phyloP scores from a whole-genome alignment of 352 stramenopile species.

The Pythium pyrilobum region DNA sequence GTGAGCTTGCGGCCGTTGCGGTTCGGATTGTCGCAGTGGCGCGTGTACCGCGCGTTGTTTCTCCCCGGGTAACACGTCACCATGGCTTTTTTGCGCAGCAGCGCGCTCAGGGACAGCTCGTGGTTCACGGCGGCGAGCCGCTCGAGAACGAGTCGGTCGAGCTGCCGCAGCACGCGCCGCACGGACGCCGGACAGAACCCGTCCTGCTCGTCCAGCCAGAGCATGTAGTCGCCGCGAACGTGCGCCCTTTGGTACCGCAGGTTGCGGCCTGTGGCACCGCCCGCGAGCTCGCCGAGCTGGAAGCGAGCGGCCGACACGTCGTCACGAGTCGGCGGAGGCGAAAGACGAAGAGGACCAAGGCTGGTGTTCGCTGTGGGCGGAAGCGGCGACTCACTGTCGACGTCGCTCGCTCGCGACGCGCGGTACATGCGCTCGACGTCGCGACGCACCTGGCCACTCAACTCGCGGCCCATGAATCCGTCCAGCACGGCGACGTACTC shows the following conservation, averaged over 20 bases:
- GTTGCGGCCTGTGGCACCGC: conserved; percentile 37
- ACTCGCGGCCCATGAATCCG: conserved; percentile 20
- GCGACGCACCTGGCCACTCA: conserved; percentile 12
- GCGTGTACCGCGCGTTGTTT: conserved; percentile 31
- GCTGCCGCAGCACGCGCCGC: conserved; percentile 23
- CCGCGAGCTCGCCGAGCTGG: conserved; percentile 33
- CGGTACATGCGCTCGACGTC: conserved; percentile 25
- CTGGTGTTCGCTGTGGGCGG: background rate
- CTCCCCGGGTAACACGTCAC: conserved; percentile 42
- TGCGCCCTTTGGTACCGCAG: conserved; percentile 41
- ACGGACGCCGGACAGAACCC: conserved; percentile 23
- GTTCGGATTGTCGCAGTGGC: conserved; percentile 52
- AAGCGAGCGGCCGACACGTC: conserved; percentile 8
- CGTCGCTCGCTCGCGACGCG: background rate
- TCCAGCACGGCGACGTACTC: conserved; percentile 28
- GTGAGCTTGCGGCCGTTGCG: conserved; percentile 43
- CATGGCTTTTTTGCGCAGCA: conserved; percentile 47
- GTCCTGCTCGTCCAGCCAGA: conserved; percentile 45
- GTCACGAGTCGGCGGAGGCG: background rate
- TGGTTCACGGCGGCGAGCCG: conserved; percentile 14
- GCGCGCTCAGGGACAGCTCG: conserved; percentile 20
- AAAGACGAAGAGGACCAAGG: background rate
- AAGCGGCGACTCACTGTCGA: background rate
- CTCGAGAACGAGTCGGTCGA: conserved; percentile 37
- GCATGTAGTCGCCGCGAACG: conserved; percentile 42